Percentiles rank a stretch among this genome's conserved stretches.
Evolutionary conservation across 495 filamentous ascomycete species (phyloP).

Genomic region (Xylaria bambusicola): DNA sequence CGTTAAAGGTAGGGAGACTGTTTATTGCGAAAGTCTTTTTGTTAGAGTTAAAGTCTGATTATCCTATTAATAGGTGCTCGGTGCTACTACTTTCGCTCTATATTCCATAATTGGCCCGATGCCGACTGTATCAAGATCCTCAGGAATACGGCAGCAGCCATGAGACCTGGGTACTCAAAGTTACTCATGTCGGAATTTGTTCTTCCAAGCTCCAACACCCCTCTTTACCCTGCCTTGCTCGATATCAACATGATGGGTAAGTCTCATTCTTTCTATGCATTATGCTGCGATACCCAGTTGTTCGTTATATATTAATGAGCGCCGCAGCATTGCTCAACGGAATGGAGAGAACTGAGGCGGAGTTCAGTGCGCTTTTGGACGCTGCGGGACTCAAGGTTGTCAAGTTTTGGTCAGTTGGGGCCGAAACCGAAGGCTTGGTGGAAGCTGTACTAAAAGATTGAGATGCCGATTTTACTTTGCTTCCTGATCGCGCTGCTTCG

Average conservation of each 20-base stretch:
- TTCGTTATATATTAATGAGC: background rate
- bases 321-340: background rate
- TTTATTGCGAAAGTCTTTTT: background rate
- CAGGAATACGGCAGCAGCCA: conserved; percentile 26
- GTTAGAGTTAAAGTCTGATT: background rate
- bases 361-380: background rate
- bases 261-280: too few relatives aligned
- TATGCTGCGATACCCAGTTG: too few relatives aligned
- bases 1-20: conserved; percentile 47
- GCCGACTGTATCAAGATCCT: conserved; percentile 32
- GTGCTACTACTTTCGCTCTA: conserved; percentile 37
- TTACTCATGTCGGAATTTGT: too few relatives aligned
- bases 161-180: conserved; percentile 45
- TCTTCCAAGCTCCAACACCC: too few relatives aligned
- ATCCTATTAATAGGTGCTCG: conserved; percentile 30
- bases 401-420: too few relatives aligned
- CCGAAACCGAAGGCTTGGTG: too few relatives aligned
- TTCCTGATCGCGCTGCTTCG: too few relatives aligned
- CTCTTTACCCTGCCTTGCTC: too few relatives aligned
- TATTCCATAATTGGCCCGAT: conserved; percentile 47
- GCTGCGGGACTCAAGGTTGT: too few relatives aligned
- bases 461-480: too few relatives aligned
- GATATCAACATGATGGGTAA: too few relatives aligned
- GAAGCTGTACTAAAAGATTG: too few relatives aligned
- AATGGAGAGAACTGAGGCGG: background rate